phyloP scores from a whole-genome alignment of 352 stramenopile species.

The Plasmopara viticola region DNA sequence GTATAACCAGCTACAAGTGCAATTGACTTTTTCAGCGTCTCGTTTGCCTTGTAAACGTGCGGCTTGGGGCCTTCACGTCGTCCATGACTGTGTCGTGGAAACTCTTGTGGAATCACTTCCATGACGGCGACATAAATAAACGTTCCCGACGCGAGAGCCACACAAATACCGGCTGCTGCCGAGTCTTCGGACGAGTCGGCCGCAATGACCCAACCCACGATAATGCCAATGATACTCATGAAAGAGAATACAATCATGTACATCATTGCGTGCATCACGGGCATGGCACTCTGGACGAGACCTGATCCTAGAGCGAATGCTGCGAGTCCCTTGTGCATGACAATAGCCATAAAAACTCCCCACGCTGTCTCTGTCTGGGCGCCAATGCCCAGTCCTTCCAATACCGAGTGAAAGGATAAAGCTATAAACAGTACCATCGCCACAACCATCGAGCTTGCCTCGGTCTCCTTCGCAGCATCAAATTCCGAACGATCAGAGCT shows the following conservation, averaged over 20 bases:
- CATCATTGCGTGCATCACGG: constrained; percentile 38
- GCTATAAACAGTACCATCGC: constrained; percentile 70
- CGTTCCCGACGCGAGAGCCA: constrained; percentile 67
- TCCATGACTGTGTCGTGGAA: constrained; percentile 40
- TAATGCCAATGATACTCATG: constrained; percentile 55
- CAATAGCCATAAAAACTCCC: constrained; percentile 70
- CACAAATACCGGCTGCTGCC: constrained; percentile 41
- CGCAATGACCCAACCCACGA: constrained; percentile 51
- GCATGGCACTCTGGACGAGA: constrained; percentile 57
- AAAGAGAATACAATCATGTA: constrained; percentile 63
- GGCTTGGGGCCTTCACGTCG: constrained; percentile 3
- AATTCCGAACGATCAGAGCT: constrained; percentile 30
- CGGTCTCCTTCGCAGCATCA: constrained; percentile 5
- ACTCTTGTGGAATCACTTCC: constrained; percentile 81
- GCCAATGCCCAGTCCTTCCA: constrained; percentile 70
- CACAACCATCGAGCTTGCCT: constrained; percentile 40
- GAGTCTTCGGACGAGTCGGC: constrained; percentile 56
- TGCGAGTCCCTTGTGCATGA: constrained; percentile 74
- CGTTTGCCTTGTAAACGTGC: constrained; percentile 13
- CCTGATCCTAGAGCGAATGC: constrained; percentile 66
- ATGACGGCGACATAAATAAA: constrained; percentile 86
- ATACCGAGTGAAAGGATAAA: constrained; percentile 75
- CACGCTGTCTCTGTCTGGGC: constrained; percentile 62
- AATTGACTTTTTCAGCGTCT: constrained; percentile 36
- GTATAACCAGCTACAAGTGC: constrained; percentile 61